Evolutionary conservation across 345 rosid species (phyloP).

Genomic region (Corchorus capsularis): DNA sequence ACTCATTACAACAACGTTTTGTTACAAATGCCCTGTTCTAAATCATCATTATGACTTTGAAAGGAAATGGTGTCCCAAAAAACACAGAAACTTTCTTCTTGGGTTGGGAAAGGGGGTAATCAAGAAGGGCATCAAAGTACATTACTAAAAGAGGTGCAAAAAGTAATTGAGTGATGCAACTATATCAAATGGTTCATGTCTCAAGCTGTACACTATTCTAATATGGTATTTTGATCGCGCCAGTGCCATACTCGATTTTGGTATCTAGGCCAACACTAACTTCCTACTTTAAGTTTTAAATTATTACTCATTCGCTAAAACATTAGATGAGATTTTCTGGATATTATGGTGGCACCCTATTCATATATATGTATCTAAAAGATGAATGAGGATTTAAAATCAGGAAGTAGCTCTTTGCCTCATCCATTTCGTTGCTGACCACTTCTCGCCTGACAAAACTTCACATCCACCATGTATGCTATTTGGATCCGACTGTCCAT

Average conservation of each 20-base stretch:
- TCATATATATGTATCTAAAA: not conserved
- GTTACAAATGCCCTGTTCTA: not conserved
- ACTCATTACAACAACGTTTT: not conserved
- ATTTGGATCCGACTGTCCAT: constrained; percentile 79
- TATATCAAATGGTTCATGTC: not conserved
- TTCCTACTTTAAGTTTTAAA: not conserved
- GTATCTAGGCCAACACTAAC: constrained; percentile 1
- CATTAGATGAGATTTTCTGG: not conserved
- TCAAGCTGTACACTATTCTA: constrained; percentile 3
- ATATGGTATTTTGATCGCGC: not conserved
- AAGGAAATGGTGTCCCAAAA: not conserved
- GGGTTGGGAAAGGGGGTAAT: not conserved
- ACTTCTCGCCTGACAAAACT: constrained; percentile 81
- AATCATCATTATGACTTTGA: not conserved
- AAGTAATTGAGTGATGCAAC: not conserved
- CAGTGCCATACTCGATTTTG: not conserved
- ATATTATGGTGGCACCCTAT: not conserved
- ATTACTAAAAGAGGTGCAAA: not conserved
- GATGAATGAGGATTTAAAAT: constrained; percentile 16
- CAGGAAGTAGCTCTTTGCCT: constrained; percentile 63
- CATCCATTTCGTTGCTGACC: constrained; percentile 99
- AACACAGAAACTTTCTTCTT: not conserved
- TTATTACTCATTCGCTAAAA: not conserved
- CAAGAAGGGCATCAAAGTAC: not conserved
- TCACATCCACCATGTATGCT: constrained; percentile 96